Base-by-base conservation (phyloP, 1,284 basidiomycete genomes). In the Puccinia coronata region DNA sequence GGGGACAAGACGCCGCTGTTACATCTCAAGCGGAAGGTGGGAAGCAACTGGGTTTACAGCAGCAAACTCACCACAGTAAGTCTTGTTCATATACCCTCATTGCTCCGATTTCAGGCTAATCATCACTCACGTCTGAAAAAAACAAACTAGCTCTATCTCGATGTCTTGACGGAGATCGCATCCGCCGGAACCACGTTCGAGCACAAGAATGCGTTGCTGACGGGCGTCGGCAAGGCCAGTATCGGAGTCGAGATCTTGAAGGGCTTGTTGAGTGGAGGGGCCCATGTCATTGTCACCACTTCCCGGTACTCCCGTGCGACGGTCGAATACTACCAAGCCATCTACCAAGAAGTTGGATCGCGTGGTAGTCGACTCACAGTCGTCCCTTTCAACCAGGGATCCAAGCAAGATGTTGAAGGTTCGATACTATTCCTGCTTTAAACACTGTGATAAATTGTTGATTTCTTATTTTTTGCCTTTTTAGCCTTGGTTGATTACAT, bases 201-300 rank as follows among this genome's bases (percentile, higher is more conserved):
- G 87, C 95, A 96, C 88, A 98, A 98, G 90, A 98, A 98, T 84
- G 96, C 96, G 0, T 90, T 99, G 49, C 90, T 98, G 67, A 99
- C 96, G 65, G 96, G 97, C 87, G 97, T 98, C 80, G 96, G 96
- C 81, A 96, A 95, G 86, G 96, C 94, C 34, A 97, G 95, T 3
- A 99, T 99, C 85, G 96, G 96, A 83, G 92, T 97, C 82, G 97
- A 99, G 87, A 94, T 98, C 83, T 89, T 99, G 84, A 98, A 98
- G 87, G 96, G 96, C 83, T 90, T 99, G 20, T 90, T 99, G 41
- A 93, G 96, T 57, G 97, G 96, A 82, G 97, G 96, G 82, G 95
- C 95, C 43, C 94, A 94, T 84, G 94, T 98, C 83, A 92, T 99
- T 71, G 93, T 99, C 87, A 99, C 96, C 36, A 99, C 97, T 39